Conservation (phyloP, 345 rosid genomes). For the Lepidium didymum region DNA sequence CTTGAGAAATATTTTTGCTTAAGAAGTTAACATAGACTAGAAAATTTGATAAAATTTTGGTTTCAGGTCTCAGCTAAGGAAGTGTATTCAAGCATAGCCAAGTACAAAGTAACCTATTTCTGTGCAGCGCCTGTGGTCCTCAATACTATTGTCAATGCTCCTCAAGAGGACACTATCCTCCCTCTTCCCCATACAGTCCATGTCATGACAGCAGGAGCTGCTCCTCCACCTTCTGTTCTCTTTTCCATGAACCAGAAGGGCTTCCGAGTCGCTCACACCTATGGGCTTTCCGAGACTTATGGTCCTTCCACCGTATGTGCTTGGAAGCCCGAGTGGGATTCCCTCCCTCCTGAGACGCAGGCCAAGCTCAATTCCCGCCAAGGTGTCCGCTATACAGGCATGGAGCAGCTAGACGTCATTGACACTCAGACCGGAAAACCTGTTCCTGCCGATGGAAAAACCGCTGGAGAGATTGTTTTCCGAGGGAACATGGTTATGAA, state of each 20-base stretch:
- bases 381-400: conserved; percentile 61
- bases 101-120: conserved; percentile 68
- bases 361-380: conserved; percentile 92
- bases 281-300: conserved; percentile 87
- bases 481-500: conserved; percentile 81
- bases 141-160: conserved; percentile 68
- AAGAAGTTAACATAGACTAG: background rate
- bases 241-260: conserved; percentile 64
- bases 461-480: conserved; percentile 80
- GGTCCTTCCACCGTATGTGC: conserved; percentile 87
- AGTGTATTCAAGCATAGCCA: conserved; percentile 68
- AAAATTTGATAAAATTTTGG: background rate
- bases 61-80: conserved; percentile 76
- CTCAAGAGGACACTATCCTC: conserved; percentile 62
- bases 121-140: conserved; percentile 96
- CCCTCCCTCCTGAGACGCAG: conserved; percentile 54
- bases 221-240: conserved; percentile 83
- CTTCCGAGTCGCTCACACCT: conserved; percentile 75
- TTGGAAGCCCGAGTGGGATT: conserved; percentile 94
- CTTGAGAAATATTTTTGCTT: background rate
- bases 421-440: conserved; percentile 53
- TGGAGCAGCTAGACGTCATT: conserved; percentile 71
- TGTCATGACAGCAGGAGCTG: conserved; percentile 89
- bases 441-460: conserved; percentile 75
- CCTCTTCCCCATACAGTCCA: conserved; percentile 75